Conservation (phyloP, 345 rosid species). For the Gossypium australe region DNA sequence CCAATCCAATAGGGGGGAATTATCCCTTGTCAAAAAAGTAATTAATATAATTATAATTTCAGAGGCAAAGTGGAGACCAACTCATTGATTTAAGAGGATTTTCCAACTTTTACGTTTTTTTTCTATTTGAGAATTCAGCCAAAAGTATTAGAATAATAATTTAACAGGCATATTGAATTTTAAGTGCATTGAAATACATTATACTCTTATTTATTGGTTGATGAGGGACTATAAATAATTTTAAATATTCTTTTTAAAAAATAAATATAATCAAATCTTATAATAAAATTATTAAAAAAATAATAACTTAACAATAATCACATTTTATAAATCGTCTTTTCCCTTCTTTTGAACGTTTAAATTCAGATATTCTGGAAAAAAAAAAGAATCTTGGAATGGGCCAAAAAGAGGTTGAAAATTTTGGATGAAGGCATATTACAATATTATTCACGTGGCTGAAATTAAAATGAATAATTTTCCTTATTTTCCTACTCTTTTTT, state of each 20-base stretch:
- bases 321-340: too few species aligned
- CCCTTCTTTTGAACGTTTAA: neutral
- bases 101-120: too few species aligned
- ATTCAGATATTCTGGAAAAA: neutral
- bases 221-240: rapidly evolving
- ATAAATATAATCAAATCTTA: rapidly evolving
- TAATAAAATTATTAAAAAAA: too few species aligned
- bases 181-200: rapidly evolving
- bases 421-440: neutral
- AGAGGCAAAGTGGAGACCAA: too few species aligned
- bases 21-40: neutral
- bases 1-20: neutral
- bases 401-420: neutral
- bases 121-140: neutral
- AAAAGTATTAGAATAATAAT: too few species aligned
- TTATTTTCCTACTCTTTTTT: neutral
- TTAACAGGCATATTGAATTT: too few species aligned
- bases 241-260: too few species aligned
- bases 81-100: too few species aligned
- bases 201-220: rapidly evolving
- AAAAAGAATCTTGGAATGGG: neutral
- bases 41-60: neutral
- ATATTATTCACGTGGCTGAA: neutral
- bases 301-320: too few species aligned
- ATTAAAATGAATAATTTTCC: neutral